These are phyloP conservation scores for Tephrocybe sp. DNA, from an alignment of 768 basidiomycete species.

Conservation along the genomic window DNA sequence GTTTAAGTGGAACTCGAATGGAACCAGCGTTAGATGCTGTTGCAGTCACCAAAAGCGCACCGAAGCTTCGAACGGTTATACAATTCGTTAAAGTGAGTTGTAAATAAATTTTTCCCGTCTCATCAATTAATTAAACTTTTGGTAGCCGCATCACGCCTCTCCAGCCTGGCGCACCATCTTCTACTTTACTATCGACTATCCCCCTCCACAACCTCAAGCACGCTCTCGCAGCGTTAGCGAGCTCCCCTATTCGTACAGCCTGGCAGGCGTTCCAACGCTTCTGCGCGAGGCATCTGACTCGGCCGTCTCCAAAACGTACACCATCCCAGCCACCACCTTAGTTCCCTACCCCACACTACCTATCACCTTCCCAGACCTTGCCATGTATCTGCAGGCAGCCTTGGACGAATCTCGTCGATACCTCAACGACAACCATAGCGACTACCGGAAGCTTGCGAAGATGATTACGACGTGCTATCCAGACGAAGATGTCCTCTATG, in stretches of 20 bases:
- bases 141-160: constrained; percentile 57
- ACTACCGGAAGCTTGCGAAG: constrained; percentile 67
- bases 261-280: constrained; percentile 58
- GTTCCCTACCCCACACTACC: constrained; percentile 72
- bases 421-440: constrained; percentile 56
- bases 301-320: constrained; percentile 65
- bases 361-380: constrained; percentile 73
- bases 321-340: constrained; percentile 58
- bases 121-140: background rate
- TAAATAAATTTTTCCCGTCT: background rate
- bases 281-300: constrained; percentile 67
- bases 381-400: constrained; percentile 71
- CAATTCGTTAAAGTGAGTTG: constrained; percentile 73
- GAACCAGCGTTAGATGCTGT: constrained; percentile 72
- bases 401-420: constrained; percentile 68
- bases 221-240: constrained; percentile 53
- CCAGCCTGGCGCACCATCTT: constrained; percentile 72
- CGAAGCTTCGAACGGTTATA: constrained; percentile 69
- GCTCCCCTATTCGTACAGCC: constrained; percentile 72
- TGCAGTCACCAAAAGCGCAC: constrained; percentile 51
- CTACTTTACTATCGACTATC: constrained; percentile 77
- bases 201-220: constrained; percentile 46
- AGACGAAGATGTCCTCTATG: constrained; percentile 29
- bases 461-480: constrained; percentile 71
- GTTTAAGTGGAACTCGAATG: constrained; percentile 66